Conservation (phyloP, 331 rosid genomes). For the Rosa hybrid region DNA sequence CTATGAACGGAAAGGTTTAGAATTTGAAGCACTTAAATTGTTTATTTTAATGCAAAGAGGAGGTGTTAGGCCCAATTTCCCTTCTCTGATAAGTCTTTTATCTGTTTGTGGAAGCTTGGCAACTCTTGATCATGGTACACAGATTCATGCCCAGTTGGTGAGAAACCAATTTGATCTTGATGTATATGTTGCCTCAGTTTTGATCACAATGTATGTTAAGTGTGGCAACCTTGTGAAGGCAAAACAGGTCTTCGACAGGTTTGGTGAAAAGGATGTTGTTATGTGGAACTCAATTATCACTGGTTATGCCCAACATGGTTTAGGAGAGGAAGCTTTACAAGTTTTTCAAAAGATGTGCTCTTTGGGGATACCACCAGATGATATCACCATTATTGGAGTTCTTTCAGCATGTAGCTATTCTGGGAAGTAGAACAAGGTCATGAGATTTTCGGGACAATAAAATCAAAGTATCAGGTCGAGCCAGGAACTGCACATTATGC, state of each 20-base stretch:
- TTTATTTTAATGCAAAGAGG: conserved; percentile 63
- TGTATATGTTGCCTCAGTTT: conserved; percentile 57
- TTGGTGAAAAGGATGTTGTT: conserved; percentile 51
- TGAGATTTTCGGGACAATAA: conserved; percentile 54
- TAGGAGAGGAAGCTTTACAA: conserved; percentile 61
- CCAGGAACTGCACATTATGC: conserved; percentile 62
- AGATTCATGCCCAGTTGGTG: conserved; percentile 63
- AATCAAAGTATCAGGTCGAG: conserved; percentile 55
- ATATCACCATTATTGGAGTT: conserved; percentile 69
- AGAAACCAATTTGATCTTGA: conserved; percentile 58
- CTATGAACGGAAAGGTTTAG: conserved; percentile 61
- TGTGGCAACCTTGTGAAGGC: conserved; percentile 69
- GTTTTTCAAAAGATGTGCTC: conserved; percentile 60
- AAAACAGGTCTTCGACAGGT: conserved; percentile 53
- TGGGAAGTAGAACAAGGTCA: conserved; percentile 65
- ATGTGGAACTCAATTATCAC: conserved; percentile 83
- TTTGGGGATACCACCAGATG: conserved; percentile 48
- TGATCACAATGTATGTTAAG: conserved; percentile 64
- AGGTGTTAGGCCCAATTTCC: conserved; percentile 56
- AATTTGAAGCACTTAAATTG: conserved; percentile 57
- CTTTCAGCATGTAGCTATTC: conserved; percentile 77
- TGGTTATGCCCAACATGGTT: conserved; percentile 77
- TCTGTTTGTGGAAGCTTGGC: conserved; percentile 70
- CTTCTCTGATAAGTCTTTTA: conserved; percentile 63
- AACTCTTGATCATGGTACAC: conserved; percentile 60